Base-by-base conservation (phyloP, 2,329 filamentous ascomycete genomes). In the Dothiorella sarmentorum region DNA sequence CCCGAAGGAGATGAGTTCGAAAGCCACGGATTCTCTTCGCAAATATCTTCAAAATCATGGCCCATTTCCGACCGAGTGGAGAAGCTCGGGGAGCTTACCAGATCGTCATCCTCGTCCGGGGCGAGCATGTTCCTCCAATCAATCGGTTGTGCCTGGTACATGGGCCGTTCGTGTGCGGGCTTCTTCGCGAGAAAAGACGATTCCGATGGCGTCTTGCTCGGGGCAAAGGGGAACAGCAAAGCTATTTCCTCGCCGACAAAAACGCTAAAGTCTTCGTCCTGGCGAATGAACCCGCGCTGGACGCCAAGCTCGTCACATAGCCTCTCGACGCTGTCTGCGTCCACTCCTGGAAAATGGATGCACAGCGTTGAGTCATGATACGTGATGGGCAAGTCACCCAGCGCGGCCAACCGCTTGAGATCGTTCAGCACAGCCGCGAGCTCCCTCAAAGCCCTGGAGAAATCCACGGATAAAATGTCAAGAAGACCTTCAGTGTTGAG, bases 291-390 rank as follows among this genome's bases (percentile, higher is more conserved):
- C 1, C 94, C 94, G 56, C 91, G 82, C 62, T 87, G 85, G 7
- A 99, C 81, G n/a, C 88, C 89, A 10, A 96, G 81, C 70, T 99
- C 94, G 45, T 90, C 85, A 70, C 92, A 97, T 1, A 99, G 81
- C 3, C 81, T 79, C 69, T 96, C 90, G 0, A 96, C 88, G 0
- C 89, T 90, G 15, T 87, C 84, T 0, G 85, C 85, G 67, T 97
- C 93, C 62, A 94, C 92, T 3, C 94, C 94, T 0, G 92, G 91
- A 68, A 99, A 97, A 27, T 91, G 87, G 2, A 97, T 85, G 31
- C 91, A 85, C 3, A 97, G 76, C 0, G 84, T 82, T 2, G 84
- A 84, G 31, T 82, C 78, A 56, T 90, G 84, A 55, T 96, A 81
- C 0, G 84, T 80, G 31, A 97, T 84, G 0, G 93, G 91, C 18